A percentile compares a stretch with the other conserved stretches of the same genome.
Evolutionary conservation across 1,284 basidiomycete genomes (phyloP).

Genomic region (Ganoderma sinense): DNA sequence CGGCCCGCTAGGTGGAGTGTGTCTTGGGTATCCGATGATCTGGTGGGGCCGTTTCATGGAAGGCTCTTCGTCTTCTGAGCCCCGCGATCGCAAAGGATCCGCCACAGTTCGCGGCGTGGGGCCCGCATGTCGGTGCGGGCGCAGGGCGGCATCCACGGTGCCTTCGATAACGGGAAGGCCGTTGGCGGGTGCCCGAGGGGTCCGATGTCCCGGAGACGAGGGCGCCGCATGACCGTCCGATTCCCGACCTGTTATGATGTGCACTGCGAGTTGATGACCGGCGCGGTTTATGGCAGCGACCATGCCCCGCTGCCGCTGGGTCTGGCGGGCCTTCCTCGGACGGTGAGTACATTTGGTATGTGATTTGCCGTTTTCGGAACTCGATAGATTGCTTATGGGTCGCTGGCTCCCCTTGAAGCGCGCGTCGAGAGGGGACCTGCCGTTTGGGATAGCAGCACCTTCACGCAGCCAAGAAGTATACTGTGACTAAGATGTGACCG

Average conservation of each 20-base stretch:
- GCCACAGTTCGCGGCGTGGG: conserved; percentile 21
- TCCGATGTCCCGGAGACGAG: conserved; percentile 29
- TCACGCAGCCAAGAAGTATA: not conserved
- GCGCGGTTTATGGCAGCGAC: conserved; percentile 11
- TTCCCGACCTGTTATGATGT: conserved; percentile 19
- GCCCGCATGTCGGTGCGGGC: not conserved
- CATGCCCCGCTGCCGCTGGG: conserved; percentile 1
- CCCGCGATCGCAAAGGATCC: conserved; percentile 16
- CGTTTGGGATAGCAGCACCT: not conserved
- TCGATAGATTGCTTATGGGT: conserved; percentile 1
- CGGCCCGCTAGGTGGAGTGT: not conserved
- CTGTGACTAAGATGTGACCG: not conserved
- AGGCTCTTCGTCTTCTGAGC: not conserved
- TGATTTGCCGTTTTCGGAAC: conserved; percentile 12
- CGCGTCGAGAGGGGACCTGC: not conserved
- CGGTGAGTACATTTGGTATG: conserved; percentile 14
- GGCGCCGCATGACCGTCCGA: not conserved
- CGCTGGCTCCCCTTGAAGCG: not conserved
- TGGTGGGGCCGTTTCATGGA: not conserved
- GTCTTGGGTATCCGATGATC: not conserved
- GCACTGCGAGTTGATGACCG: conserved; percentile 24
- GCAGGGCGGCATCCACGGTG: not conserved
- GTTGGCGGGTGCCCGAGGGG: not conserved
- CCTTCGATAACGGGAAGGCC: not conserved
- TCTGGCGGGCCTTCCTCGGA: conserved; percentile 3